phyloP scores from a whole-genome alignment of 169 alveolate genomes.

The Cyclospora cayetanensis region DNA sequence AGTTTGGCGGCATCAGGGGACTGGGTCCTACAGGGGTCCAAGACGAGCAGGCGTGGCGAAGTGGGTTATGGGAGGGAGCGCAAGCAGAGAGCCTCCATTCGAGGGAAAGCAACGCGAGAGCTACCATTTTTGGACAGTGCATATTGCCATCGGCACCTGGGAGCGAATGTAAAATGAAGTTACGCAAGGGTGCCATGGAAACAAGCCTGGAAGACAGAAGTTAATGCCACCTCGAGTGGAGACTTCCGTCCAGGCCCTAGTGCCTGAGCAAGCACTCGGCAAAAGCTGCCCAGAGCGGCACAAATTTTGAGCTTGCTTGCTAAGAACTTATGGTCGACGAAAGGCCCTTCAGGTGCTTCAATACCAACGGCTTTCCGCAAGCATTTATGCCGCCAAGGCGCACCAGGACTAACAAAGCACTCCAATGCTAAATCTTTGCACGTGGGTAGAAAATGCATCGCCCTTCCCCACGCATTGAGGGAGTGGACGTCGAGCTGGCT shows the following conservation, averaged over 20 bases:
- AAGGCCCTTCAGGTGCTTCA: background rate
- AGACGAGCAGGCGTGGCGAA: too few relatives aligned
- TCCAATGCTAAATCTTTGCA: conserved; percentile 2
- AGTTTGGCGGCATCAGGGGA: too few relatives aligned
- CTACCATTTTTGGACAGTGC: background rate
- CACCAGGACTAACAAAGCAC: background rate
- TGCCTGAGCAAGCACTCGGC: conserved; percentile 12
- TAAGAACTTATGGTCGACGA: background rate
- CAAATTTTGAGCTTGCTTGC: background rate
- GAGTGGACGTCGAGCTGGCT: conserved; percentile 40
- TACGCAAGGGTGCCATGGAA: background rate
- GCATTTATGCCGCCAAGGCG: background rate
- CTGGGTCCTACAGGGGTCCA: too few relatives aligned
- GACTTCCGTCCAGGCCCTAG: conserved; percentile 36
- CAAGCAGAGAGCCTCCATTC: too few relatives aligned
- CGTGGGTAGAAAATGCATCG: conserved; percentile 28
- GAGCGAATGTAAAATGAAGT: background rate
- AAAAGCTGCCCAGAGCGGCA: background rate
- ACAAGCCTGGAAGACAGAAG: conserved; percentile 25
- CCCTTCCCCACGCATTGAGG: conserved; percentile 64
- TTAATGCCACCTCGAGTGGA: conserved; percentile 50
- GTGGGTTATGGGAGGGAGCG: too few relatives aligned
- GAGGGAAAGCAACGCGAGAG: too few relatives aligned
- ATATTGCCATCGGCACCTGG: background rate
- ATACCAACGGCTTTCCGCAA: background rate